Evolutionary conservation across 305 asterid species (phyloP).

Genomic region (Rubia balearica): DNA sequence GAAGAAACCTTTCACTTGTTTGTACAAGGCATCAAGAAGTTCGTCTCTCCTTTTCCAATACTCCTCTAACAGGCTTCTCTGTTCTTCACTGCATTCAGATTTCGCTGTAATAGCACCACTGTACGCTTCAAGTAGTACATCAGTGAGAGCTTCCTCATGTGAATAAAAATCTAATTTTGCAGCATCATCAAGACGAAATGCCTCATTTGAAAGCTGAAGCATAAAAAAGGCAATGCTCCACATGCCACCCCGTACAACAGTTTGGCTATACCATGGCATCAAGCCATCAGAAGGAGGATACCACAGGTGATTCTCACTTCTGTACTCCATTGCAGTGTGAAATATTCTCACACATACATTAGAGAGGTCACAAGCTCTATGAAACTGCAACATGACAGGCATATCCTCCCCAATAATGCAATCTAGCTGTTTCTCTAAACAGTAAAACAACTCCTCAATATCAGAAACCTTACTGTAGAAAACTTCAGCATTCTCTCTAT

Average conservation of each 20-base stretch:
- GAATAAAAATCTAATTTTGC: constrained; percentile 48
- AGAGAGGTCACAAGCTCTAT: constrained; percentile 79
- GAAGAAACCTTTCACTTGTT: constrained; percentile 50
- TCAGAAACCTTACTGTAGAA: constrained; percentile 90
- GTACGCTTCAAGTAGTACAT: constrained; percentile 70
- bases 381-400: constrained; percentile 48
- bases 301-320: constrained; percentile 75
- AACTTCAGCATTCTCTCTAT: constrained; percentile 95
- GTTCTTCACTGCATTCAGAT: constrained; percentile 74
- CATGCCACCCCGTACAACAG: constrained; percentile 59
- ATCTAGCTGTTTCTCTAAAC: constrained; percentile 70
- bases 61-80: constrained; percentile 57
- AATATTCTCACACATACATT: constrained; percentile 66
- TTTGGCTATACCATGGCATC: constrained; percentile 80
- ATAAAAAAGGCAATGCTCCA: constrained; percentile 73
- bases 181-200: constrained; percentile 46
- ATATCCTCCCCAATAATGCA: constrained; percentile 47
- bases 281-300: constrained; percentile 82
- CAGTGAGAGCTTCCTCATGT: constrained; percentile 59
- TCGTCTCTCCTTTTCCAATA: constrained; percentile 66
- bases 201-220: constrained; percentile 64
- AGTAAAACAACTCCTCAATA: constrained; percentile 71
- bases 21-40: constrained; percentile 74
- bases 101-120: constrained; percentile 70
- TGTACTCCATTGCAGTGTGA: constrained; percentile 56